phyloP scores from a whole-genome alignment of 345 rosid species.

The Euclidium syriacum region DNA sequence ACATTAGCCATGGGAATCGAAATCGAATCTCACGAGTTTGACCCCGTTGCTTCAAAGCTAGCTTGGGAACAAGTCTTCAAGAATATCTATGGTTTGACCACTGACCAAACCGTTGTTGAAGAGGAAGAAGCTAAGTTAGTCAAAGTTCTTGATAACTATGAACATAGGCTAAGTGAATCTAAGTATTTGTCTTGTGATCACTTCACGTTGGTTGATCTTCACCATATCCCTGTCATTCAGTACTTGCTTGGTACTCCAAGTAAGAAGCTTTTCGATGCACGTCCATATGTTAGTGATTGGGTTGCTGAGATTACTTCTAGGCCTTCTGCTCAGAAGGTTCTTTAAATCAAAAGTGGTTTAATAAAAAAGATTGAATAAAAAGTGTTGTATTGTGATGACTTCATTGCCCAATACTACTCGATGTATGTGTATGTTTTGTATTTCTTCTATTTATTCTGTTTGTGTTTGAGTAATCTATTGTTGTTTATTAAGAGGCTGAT shows the following conservation, averaged over 20 bases:
- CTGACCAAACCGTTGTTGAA: conserved; percentile 23
- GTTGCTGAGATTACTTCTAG: conserved; percentile 48
- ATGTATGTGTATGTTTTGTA: background rate
- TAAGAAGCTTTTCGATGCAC: conserved; percentile 44
- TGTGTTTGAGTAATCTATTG: background rate
- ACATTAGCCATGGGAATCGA: conserved; percentile 21
- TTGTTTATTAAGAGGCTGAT: background rate
- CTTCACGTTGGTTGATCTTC: conserved; percentile 38
- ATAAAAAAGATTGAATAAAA: conserved; percentile 2
- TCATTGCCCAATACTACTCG: background rate
- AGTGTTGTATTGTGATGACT: background rate
- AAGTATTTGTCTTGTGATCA: conserved; percentile 26
- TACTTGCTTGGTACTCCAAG: conserved; percentile 36
- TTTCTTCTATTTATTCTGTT: background rate
- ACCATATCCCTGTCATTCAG: conserved; percentile 33
- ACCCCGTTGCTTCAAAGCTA: conserved; percentile 29
- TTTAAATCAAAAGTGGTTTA: background rate
- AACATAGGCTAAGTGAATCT: conserved; percentile 30
- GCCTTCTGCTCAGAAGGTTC: conserved; percentile 59
- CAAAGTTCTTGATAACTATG: conserved; percentile 50
- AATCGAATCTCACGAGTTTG: conserved; percentile 56
- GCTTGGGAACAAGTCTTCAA: conserved; percentile 15
- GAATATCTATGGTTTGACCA: conserved; percentile 4
- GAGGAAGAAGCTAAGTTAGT: conserved; percentile 26
- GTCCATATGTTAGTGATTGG: conserved; percentile 57